phyloP scores from a whole-genome alignment of 2,329 filamentous ascomycete genomes.

The Colletotrichum sp. region DNA sequence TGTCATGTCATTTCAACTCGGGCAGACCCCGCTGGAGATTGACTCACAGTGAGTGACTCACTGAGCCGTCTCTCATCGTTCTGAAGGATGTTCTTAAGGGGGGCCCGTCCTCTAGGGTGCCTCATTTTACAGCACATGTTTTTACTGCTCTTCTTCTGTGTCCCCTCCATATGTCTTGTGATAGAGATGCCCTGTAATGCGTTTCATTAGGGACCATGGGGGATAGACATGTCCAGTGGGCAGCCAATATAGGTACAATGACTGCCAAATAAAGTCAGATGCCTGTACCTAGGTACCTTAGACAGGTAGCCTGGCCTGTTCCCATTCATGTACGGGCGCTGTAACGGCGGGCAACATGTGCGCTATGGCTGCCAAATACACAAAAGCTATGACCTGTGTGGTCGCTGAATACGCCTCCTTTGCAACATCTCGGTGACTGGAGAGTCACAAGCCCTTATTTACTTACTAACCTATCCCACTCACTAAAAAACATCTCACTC shows the following conservation, averaged over 20 bases:
- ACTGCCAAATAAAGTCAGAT: too few relatives aligned
- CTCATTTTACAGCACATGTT: not conserved
- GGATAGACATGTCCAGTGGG: too few relatives aligned
- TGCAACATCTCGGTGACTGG: not conserved
- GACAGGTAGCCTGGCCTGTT: too few relatives aligned
- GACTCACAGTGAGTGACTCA: not conserved
- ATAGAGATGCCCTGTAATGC: too few relatives aligned
- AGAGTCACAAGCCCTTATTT: not conserved
- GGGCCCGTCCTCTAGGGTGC: too few relatives aligned
- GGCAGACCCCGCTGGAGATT: not conserved
- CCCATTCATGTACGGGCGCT: too few relatives aligned
- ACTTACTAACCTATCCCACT: not conserved
- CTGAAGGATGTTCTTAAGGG: too few relatives aligned
- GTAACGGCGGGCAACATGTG: not conserved
- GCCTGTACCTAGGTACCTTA: too few relatives aligned
- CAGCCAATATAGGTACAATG: too few relatives aligned
- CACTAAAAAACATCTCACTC: too few relatives aligned
- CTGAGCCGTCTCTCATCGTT: not conserved
- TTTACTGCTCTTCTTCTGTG: not conserved
- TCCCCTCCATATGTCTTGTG: too few relatives aligned
- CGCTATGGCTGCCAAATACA: not conserved
- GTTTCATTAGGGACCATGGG: too few relatives aligned
- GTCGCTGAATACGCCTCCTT: accelerated
- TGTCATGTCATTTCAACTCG: not conserved
- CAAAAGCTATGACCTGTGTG: accelerated